Conservation (phyloP, 305 asterid genomes). For the Nicotiana rustica region DNA sequence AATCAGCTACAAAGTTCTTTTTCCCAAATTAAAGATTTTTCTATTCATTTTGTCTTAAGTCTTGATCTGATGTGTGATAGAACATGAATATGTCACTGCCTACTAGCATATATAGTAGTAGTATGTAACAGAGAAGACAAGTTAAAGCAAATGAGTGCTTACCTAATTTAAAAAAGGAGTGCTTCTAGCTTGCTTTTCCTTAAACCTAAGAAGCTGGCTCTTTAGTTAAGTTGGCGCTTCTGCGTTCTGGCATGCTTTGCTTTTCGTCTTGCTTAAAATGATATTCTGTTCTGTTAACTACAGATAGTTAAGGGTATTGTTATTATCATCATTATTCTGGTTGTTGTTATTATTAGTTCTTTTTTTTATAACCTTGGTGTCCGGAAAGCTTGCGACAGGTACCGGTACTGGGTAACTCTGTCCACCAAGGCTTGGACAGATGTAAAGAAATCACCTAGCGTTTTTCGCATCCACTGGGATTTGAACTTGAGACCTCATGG, state of each 20-base stretch:
- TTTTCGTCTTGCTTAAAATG: background rate
- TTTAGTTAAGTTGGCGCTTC: background rate
- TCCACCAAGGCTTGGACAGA: too few relatives aligned
- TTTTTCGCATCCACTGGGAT: too few relatives aligned
- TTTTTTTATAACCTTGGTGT: too few relatives aligned
- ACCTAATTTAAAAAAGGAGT: background rate
- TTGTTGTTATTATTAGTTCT: background rate
- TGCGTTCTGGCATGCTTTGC: constrained; percentile 5
- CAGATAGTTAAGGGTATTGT: background rate
- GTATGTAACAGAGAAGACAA: background rate
- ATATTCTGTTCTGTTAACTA: background rate
- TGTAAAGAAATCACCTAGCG: too few relatives aligned
- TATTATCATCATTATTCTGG: background rate
- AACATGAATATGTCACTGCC: background rate
- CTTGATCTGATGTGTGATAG: background rate
- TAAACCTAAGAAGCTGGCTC: background rate
- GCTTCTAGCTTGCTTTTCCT: background rate
- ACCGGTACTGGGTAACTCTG: too few relatives aligned
- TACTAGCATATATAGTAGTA: background rate
- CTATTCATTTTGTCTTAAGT: background rate
- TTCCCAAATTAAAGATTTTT: background rate
- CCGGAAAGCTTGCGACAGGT: too few relatives aligned
- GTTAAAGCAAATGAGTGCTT: background rate
- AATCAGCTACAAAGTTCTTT: constrained; percentile 2
- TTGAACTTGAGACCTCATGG: too few relatives aligned